phyloP scores from a whole-genome alignment of 2,329 filamentous ascomycete genomes.

The Nannizziopsis barbatae region DNA sequence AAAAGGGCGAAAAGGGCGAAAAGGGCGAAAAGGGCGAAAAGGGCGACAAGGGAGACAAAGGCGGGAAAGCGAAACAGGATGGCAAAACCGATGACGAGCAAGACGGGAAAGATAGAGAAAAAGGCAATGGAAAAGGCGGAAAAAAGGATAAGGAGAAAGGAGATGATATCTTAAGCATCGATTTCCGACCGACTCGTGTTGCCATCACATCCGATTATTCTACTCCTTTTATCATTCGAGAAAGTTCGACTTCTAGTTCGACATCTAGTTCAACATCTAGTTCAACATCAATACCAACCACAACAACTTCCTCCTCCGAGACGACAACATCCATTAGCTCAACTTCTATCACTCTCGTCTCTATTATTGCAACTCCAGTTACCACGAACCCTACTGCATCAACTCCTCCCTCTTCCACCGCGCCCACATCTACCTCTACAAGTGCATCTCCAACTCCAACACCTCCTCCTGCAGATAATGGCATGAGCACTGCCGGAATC shows the following conservation, averaged over 20 bases:
- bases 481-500: conserved; percentile 10
- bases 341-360: not conserved
- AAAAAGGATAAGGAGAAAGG: not conserved
- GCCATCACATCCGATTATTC: not conserved
- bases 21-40: not conserved
- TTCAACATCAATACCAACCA: not conserved
- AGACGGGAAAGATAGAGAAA: not conserved
- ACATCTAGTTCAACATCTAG: not conserved
- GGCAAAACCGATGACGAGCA: too few species aligned
- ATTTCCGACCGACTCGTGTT: not conserved
- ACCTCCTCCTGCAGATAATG: conserved; percentile 3
- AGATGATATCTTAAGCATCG: not conserved
- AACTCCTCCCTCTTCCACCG: not conserved
- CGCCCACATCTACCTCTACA: not conserved
- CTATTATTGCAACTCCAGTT: not conserved
- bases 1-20: not conserved
- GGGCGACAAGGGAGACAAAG: not conserved
- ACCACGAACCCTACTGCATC: not conserved
- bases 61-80: not conserved
- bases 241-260: not conserved
- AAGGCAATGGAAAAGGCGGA: not conserved
- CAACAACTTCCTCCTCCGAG: not conserved
- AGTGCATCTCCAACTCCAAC: conserved; percentile 3
- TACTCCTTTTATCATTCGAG: not conserved
- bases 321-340: not conserved